Percentiles rank a stretch among this genome's conserved stretches.
Conservation (phyloP, 1,284 basidiomycete species). For the Cryptococcus sp. region DNA sequence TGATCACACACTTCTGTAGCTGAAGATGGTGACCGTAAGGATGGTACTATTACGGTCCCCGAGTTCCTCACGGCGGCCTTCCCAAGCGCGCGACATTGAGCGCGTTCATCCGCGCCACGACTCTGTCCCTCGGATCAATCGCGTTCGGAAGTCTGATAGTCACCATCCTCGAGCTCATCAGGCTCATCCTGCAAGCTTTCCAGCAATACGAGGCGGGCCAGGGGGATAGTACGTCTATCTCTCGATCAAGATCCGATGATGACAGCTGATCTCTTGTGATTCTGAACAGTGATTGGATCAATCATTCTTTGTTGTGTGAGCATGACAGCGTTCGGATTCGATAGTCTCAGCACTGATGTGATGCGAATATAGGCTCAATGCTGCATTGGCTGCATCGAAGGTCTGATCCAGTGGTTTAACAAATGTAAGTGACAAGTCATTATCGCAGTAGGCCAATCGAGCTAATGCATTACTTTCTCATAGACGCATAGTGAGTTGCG, state of each 20-base stretch:
- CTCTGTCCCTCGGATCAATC: constrained; percentile 82
- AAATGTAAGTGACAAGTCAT: constrained; percentile 53
- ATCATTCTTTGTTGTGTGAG: constrained; percentile 65
- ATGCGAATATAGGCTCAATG: constrained; percentile 63
- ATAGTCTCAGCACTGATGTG: not conserved
- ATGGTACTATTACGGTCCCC: constrained; percentile 53
- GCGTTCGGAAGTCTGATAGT: constrained; percentile 88
- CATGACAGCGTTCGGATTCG: constrained; percentile 3
- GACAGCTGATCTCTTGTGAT: constrained; percentile 1
- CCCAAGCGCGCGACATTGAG: constrained; percentile 71
- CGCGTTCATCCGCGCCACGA: constrained; percentile 77
- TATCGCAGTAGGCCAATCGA: not conserved
- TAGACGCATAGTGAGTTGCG: constrained; percentile 38
- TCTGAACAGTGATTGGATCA: constrained; percentile 63
- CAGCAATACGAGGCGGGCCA: constrained; percentile 70
- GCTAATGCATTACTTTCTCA: constrained; percentile 3
- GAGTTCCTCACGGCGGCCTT: constrained; percentile 44
- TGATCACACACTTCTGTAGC: too few species aligned
- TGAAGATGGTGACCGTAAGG: constrained; percentile 14
- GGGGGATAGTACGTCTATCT: constrained; percentile 66
- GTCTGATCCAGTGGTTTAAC: constrained; percentile 78
- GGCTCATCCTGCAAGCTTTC: constrained; percentile 66
- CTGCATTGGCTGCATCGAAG: constrained; percentile 72
- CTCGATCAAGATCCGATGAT: not conserved
- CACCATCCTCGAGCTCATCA: constrained; percentile 75